phyloP scores from a whole-genome alignment of 2,329 filamentous ascomycete species.

The Fusarium nygamai region DNA sequence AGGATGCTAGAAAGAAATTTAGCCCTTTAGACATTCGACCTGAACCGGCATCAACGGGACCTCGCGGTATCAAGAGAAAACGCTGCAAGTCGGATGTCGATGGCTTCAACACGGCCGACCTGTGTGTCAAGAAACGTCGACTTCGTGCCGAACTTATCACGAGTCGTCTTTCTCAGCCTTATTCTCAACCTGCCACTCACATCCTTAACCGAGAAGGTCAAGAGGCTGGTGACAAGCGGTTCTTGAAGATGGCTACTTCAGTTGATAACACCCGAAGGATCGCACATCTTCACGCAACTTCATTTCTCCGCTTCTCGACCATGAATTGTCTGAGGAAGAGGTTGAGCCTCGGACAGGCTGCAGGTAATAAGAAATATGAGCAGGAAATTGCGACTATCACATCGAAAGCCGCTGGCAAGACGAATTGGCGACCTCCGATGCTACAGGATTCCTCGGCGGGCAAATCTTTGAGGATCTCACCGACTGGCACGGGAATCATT shows the following conservation, averaged over 20 bases:
- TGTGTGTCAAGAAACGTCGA: constrained; percentile 73
- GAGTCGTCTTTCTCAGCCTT: constrained; percentile 75
- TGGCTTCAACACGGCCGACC: constrained; percentile 59
- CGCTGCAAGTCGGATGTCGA: constrained; percentile 68
- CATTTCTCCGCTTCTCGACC: constrained; percentile 72
- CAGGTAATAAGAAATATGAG: constrained; percentile 45
- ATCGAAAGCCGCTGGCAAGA: constrained; percentile 30
- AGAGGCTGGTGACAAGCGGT: constrained; percentile 57
- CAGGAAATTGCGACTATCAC: constrained; percentile 35
- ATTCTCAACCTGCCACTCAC: constrained; percentile 74
- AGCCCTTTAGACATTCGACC: constrained; percentile 23
- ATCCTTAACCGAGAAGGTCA: constrained; percentile 70
- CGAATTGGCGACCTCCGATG: constrained; percentile 37
- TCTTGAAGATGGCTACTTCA: constrained; percentile 59
- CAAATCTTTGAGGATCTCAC: constrained; percentile 28
- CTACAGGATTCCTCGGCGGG: constrained; percentile 35
- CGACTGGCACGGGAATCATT: constrained; percentile 13
- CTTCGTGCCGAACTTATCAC: constrained; percentile 72
- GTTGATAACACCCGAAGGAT: constrained; percentile 50
- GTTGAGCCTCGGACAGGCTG: constrained; percentile 48
- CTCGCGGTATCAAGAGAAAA: constrained; percentile 56
- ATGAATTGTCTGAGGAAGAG: constrained; percentile 68
- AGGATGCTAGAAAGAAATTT: not conserved
- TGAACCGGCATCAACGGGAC: not conserved
- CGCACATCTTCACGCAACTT: constrained; percentile 57